Evolutionary conservation across 306 rosid genomes (phyloP).

Genomic region (Comarum palustre): DNA sequence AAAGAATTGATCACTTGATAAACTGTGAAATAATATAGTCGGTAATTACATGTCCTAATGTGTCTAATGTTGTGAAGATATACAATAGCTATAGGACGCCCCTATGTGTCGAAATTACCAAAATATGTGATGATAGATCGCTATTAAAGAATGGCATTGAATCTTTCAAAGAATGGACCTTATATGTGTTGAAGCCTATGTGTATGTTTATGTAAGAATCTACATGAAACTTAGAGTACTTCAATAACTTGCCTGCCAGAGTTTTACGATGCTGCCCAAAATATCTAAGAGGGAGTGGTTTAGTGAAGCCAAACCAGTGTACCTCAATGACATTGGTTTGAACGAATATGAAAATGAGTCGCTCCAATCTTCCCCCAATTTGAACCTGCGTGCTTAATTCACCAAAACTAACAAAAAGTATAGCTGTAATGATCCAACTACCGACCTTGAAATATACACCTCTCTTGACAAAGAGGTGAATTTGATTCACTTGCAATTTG

Average conservation of each 20-base stretch:
- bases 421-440: slow-evolving; percentile 14
- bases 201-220: not conserved
- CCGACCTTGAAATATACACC: slow-evolving; percentile 5
- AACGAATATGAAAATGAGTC: not conserved
- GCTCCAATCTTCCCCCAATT: not conserved
- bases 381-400: not conserved
- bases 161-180: not conserved
- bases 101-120: not conserved
- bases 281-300: not conserved
- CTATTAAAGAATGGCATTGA: too few species aligned
- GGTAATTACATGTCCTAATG: too few species aligned
- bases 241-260: not conserved
- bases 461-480: not conserved
- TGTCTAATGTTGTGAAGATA: not conserved
- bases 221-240: not conserved
- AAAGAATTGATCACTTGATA: too few species aligned
- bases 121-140: too few species aligned
- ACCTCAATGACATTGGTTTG: not conserved
- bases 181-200: not conserved
- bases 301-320: not conserved
- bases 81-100: not conserved
- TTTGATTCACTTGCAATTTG: not conserved
- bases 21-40: too few species aligned
- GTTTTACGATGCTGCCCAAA: not conserved
- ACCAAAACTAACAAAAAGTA: not conserved